Base-by-base conservation (phyloP, 148 eudicot species). In the Hydrangea macrophylla region DNA sequence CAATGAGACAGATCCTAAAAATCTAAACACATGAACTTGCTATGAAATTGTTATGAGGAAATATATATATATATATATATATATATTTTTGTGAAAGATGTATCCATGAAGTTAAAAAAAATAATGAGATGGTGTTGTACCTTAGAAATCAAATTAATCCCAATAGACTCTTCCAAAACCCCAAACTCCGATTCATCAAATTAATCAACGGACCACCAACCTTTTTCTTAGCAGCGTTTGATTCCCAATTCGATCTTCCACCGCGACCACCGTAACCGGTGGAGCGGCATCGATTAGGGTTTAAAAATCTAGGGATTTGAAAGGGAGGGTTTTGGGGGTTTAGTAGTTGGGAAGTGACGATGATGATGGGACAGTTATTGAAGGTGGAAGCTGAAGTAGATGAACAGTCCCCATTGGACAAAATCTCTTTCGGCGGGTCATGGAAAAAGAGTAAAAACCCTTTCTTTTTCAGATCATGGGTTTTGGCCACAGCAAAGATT, bases 151-250 rank as follows among this genome's bases (percentile, higher is more conserved):
- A 77, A 81, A 73, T 67, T 70, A 32, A 75, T 25, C 17, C 78
- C 69, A 56, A 54, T 76, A 22, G 85, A 55, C 20, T 77, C 81
- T 44, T 79, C 70, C 69, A 58, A 70, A 22, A 78, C 31, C 33
- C 81, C 83, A 75, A 80, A 80, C 31, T 69, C 65, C 51, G 57
- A 80, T 5, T 42, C 76, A 18, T 62, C 79, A 8, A 50, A 39
- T 7, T 60, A 65, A 0, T 75, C 83, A 8, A 83, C 83, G 5
- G 76, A 74, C 90, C 90, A 86, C 90, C 90, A 83, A 31, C 75
- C 68, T 79, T 57, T 58, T 69, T 73, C 73, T 75, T 80, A 57
- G 58, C 55, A 32, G 65, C 30, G 58, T 36, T 58, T 33, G 76
- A 68, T 25, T 65, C 55, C 67, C 64, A 25, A 30, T 30, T 64